Evolutionary conservation across 768 basidiomycete genomes (phyloP).

Genomic region (Gelatoporia subvermispora): DNA sequence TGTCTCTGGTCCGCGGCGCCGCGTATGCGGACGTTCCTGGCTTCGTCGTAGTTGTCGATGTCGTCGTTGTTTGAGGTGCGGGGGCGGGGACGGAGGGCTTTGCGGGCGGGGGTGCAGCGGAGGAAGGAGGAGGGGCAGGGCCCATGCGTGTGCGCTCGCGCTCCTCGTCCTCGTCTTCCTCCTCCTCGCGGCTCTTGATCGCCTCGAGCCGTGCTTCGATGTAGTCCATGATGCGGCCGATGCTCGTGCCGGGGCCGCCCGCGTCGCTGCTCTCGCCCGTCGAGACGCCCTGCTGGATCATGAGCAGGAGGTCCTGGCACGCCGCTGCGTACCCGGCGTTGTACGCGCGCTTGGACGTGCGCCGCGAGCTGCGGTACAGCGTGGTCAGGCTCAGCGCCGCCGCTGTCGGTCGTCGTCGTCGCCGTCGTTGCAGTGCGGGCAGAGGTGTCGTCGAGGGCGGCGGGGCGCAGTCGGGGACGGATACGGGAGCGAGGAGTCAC

Average conservation of each 20-base stretch:
- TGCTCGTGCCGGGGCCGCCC: conserved; percentile 59
- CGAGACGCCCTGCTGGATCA: conserved; percentile 82
- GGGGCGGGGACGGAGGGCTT: conserved; percentile 6
- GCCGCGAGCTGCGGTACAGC: conserved; percentile 73
- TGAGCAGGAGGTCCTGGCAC: conserved; percentile 73
- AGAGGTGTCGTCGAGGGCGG: conserved; percentile 1
- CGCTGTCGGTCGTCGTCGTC: conserved; percentile 52
- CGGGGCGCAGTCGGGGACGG: neutral
- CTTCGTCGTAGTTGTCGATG: no score
- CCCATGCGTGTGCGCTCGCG: conserved; percentile 35
- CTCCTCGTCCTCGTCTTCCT: conserved; percentile 80
- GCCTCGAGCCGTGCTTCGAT: conserved; percentile 78
- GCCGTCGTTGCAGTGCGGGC: no score
- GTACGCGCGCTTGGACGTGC: conserved; percentile 75
- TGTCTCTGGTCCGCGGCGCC: neutral
- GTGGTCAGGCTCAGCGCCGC: conserved; percentile 84
- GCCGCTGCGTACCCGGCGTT: conserved; percentile 77
- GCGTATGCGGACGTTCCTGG: neutral
- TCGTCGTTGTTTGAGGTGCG: no score
- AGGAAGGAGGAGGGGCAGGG: conserved; percentile 11
- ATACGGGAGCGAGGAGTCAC: no score
- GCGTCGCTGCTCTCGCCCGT: conserved; percentile 41
- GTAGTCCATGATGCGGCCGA: conserved; percentile 82
- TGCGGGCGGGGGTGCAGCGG: conserved; percentile 7
- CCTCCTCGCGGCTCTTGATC: conserved; percentile 67